Base-by-base conservation (phyloP, 169 alveolate genomes). In the Cryptosporidium xiaoi region DNA sequence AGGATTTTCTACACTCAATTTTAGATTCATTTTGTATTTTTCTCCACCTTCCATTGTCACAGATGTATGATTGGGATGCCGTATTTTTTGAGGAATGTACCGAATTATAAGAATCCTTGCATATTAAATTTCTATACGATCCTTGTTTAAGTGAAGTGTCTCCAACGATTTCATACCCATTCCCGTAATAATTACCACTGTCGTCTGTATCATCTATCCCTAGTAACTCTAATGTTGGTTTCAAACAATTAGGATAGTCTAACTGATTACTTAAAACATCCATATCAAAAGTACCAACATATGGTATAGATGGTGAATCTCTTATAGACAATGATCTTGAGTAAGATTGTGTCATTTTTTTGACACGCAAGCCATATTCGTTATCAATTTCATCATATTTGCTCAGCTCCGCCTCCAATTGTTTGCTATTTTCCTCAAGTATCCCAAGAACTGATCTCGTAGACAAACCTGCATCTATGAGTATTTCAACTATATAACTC, bases 41-140 rank as follows among this genome's bases (percentile, higher is more conserved):
- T 27, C 87, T 77, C 87, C 87, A 77, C 24, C 71, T 77, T 18
- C 87, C 87, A 77, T 77, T 77, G 29, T 77, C 87, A 60, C 87
- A 77, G 34, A 77, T 77, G 31, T 58, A 77, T 4, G 77, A 18
- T 24, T 77, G 87, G 12, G 87, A 60, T 0, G 71, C 69, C 15
- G 87, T 64, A 60, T 64, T 58, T n/a, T 0, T 16, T 15, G 87
- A 71, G 3, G 84, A 29, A 40, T 3, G 10, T 1, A 77, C 66
- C 3, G 87, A 71, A 20, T 24, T 16, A 48, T 31, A 77, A n/a
- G 34, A 13, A 24, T 56, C 29, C 8, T 55, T 40, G 20, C 87
- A 77, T 1, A 62, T 62, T 0, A 77, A 71, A 36, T 77, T 77
- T 24, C 87, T 58, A 13, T 58, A 77, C 0, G 87, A 68, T n/a